These are phyloP conservation scores for Epichloe sp. DNA, from an alignment of 2,329 filamentous ascomycete species.

Conservation along the genomic window DNA sequence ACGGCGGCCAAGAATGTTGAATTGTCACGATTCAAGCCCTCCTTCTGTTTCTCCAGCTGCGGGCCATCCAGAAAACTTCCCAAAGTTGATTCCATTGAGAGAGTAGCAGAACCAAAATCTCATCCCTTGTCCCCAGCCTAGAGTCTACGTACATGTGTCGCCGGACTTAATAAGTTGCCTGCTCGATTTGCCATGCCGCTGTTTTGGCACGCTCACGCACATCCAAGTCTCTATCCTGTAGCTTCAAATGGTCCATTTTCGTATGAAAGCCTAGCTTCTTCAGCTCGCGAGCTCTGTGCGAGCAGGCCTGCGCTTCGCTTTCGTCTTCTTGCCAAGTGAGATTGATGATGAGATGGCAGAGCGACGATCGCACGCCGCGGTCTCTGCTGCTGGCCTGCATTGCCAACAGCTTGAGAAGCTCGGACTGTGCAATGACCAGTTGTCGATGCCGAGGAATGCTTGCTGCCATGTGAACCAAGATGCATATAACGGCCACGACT, in stretches of 20 bases:
- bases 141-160: background rate
- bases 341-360: conserved; percentile 78
- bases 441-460: conserved; percentile 67
- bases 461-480: conserved; percentile 80
- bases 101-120: background rate
- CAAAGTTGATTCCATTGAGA: too few species aligned
- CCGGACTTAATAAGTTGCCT: conserved; percentile 15
- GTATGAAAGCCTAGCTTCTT: conserved; percentile 57
- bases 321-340: conserved; percentile 71
- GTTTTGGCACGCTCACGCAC: conserved; percentile 75
- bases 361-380: conserved; percentile 59
- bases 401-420: conserved; percentile 59
- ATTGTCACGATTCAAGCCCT: background rate
- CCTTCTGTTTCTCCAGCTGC: too few species aligned
- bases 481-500: conserved; percentile 63
- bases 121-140: background rate
- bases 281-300: conserved; percentile 55
- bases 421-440: conserved; percentile 61
- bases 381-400: conserved; percentile 62
- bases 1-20: background rate
- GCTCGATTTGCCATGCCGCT: conserved; percentile 59
- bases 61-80: too few species aligned
- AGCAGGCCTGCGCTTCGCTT: conserved; percentile 50
- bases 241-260: conserved; percentile 46
- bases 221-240: conserved; percentile 63